Evolutionary conservation across 2,329 filamentous ascomycete genomes (phyloP).

Genomic region (Penicillium sp.): DNA sequence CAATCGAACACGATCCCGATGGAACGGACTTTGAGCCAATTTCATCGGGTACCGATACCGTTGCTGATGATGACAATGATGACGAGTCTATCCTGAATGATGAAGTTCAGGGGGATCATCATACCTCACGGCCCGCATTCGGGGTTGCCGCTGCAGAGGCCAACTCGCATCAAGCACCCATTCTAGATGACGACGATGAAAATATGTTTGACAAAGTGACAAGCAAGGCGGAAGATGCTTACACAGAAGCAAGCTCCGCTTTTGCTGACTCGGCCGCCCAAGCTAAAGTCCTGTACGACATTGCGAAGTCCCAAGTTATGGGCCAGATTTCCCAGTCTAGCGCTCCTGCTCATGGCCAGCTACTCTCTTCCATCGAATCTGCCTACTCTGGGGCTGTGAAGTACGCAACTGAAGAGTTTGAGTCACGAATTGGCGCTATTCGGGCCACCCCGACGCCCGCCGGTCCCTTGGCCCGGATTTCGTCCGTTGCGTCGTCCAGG

Average conservation of each 20-base stretch:
- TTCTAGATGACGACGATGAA: constrained; percentile 45
- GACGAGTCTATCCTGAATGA: constrained; percentile 10
- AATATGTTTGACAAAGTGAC: constrained; percentile 49
- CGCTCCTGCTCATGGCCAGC: constrained; percentile 36
- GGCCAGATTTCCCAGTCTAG: constrained; percentile 66
- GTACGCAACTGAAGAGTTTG: constrained; percentile 19
- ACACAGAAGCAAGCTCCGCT: constrained; percentile 46
- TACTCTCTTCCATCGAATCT: constrained; percentile 32
- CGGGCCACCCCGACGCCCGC: constrained; percentile 50
- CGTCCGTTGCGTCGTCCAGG: constrained; percentile 64
- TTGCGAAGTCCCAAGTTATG: constrained; percentile 65
- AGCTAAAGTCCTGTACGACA: constrained; percentile 64
- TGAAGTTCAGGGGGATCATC: constrained; percentile 49
- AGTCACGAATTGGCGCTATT: constrained; percentile 33
- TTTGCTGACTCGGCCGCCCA: constrained; percentile 55
- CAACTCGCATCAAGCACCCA: constrained; percentile 19
- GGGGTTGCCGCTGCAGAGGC: constrained; percentile 22
- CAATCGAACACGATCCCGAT: not conserved
- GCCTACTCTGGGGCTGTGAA: constrained; percentile 21
- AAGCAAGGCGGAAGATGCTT: constrained; percentile 50
- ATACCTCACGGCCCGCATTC: constrained; percentile 23
- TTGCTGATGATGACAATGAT: not conserved
- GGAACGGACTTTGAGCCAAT: not conserved
- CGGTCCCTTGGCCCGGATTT: constrained; percentile 52
- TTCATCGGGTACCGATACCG: not conserved